phyloP scores from a whole-genome alignment of 441 rosid species.

The Populus tomentosa region DNA sequence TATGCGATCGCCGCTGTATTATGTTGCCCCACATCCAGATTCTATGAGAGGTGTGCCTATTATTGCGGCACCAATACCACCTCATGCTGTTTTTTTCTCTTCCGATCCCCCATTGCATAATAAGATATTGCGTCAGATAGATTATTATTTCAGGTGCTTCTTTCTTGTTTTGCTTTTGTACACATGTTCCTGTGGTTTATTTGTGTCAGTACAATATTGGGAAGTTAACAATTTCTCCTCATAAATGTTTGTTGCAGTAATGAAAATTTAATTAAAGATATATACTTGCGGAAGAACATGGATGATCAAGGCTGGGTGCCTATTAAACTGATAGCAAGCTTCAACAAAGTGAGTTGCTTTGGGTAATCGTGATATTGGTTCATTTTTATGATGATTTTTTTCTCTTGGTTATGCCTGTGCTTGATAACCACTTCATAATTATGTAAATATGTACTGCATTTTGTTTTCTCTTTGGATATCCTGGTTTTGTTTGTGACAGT shows the following conservation, averaged over 20 bases:
- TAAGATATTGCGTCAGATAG: slow-evolving; percentile 62
- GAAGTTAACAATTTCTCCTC: slow-evolving; percentile 25
- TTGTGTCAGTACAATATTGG: not conserved
- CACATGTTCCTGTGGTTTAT: slow-evolving; percentile 4
- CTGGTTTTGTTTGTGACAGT: not conserved
- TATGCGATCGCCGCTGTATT: slow-evolving; percentile 43
- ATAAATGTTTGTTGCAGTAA: slow-evolving; percentile 52
- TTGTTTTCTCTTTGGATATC: slow-evolving; percentile 13
- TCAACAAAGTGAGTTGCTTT: slow-evolving; percentile 60
- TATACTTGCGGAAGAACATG: slow-evolving; percentile 79
- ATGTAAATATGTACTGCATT: too few species aligned
- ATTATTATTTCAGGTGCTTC: slow-evolving; percentile 80
- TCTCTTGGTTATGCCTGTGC: not conserved
- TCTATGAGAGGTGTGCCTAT: slow-evolving; percentile 40
- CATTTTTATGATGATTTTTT: not conserved
- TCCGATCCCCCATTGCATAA: slow-evolving; percentile 52
- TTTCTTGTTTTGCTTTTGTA: slow-evolving; percentile 8
- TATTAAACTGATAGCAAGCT: slow-evolving; percentile 65
- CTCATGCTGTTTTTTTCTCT: slow-evolving; percentile 41
- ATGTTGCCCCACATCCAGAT: slow-evolving; percentile 41
- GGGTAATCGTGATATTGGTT: slow-evolving; percentile 4
- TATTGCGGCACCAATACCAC: slow-evolving; percentile 35
- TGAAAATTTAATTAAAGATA: slow-evolving; percentile 73
- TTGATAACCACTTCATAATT: too few species aligned
- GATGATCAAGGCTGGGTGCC: slow-evolving; percentile 92